Evolutionary conservation across 768 basidiomycete genomes (phyloP).

Genomic region (Amanita muscaria): DNA sequence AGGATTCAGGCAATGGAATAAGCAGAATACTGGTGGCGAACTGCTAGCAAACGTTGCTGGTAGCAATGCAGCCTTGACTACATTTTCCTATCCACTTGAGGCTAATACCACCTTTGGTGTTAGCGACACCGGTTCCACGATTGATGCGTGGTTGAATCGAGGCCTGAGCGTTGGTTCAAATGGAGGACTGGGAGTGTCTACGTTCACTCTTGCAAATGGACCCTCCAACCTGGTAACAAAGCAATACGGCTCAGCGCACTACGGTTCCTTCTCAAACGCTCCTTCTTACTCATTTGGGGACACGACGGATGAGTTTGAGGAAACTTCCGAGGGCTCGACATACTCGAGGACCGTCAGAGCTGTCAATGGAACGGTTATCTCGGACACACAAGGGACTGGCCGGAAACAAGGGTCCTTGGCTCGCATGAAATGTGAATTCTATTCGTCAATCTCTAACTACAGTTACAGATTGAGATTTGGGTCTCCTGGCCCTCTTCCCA

Average conservation of each 20-base stretch:
- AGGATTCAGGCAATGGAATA: conserved; percentile 3
- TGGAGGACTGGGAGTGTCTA: conserved; percentile 2
- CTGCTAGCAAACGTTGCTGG: background rate
- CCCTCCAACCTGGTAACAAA: background rate
- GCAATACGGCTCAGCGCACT: background rate
- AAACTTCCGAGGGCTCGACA: conserved; percentile 1
- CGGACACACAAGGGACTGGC: no score
- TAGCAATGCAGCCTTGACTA: background rate
- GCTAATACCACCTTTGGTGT: background rate
- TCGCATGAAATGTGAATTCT: no score
- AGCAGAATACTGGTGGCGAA: background rate
- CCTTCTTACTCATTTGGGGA: conserved; percentile 1
- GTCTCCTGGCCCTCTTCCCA: conserved; percentile 3
- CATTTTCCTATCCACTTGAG: background rate
- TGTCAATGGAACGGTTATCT: background rate
- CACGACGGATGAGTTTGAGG: background rate
- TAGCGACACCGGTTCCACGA: background rate
- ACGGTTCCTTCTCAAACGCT: background rate
- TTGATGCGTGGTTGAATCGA: background rate
- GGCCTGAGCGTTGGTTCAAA: background rate
- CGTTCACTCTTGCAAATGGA: conserved; percentile 1
- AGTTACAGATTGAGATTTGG: no score
- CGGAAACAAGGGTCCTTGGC: no score
- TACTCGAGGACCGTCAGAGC: background rate
- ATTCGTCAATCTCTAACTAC: no score